Evolutionary conservation across 2,329 filamentous ascomycete species (phyloP).

Genomic region (Cladophialophora exuberans): DNA sequence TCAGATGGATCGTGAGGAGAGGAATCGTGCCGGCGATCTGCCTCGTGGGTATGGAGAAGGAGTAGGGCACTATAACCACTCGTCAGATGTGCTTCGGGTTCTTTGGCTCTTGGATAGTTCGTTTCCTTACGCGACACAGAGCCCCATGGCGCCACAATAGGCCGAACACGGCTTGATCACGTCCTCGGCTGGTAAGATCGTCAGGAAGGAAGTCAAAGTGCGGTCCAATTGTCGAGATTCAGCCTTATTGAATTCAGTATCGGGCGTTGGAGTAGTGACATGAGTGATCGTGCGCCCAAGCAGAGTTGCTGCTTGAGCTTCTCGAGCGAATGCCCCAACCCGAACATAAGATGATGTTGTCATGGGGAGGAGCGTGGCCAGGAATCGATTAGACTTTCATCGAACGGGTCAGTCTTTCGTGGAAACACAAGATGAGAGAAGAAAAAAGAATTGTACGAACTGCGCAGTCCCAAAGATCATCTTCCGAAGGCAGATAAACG

Average conservation of each 20-base stretch:
- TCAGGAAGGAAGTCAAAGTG: constrained; percentile 1
- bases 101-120: not conserved
- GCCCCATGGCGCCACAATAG: constrained; percentile 2
- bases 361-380: not conserved
- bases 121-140: not conserved
- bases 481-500: not conserved
- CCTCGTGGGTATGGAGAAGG: not conserved
- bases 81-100: not conserved
- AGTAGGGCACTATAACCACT: not conserved
- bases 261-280: not conserved
- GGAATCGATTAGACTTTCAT: not conserved
- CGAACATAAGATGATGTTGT: not conserved
- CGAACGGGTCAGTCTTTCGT: not conserved
- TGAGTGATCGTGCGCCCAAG: constrained; percentile 1
- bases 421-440: not conserved
- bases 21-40: not conserved
- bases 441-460: not conserved
- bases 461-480: not conserved
- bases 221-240: not conserved
- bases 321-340: not conserved
- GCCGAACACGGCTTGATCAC: constrained; percentile 1
- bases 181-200: not conserved
- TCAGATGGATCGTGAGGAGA: not conserved
- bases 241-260: not conserved
- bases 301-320: constrained; percentile 6